Evolutionary conservation across 2,329 filamentous ascomycete genomes (phyloP).

Genomic region (Aureobasidium leucospermi): DNA sequence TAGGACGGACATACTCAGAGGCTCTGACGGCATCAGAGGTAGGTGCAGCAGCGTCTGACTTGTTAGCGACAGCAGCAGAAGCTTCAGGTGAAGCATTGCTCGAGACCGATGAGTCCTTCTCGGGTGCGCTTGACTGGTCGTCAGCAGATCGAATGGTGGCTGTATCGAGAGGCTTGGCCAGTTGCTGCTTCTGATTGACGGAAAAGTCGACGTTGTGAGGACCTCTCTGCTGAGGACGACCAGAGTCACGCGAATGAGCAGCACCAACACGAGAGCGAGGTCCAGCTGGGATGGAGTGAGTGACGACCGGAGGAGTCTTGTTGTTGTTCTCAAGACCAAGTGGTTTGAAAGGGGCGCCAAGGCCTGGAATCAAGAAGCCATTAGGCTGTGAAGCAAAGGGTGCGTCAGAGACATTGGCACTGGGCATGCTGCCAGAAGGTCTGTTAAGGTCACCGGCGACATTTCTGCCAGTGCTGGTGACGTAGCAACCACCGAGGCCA

Average conservation of each 20-base stretch:
- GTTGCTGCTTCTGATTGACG: background rate
- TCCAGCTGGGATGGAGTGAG: background rate
- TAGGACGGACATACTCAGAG: background rate
- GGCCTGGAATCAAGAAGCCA: slow-evolving; percentile 2
- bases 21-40: background rate
- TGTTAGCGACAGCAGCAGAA: background rate
- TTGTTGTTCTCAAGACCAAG: background rate
- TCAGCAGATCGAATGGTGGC: background rate
- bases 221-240: background rate
- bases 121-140: background rate
- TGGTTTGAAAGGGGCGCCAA: background rate
- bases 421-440: background rate
- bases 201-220: background rate
- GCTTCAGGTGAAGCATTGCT: background rate
- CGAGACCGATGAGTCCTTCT: background rate
- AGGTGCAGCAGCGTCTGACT: background rate
- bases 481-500: background rate
- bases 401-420: background rate
- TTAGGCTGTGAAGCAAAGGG: background rate
- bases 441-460: background rate
- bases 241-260: background rate
- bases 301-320: background rate
- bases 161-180: background rate
- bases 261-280: background rate
- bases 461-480: background rate